A percentile compares a stretch with the other conserved stretches of the same genome.
These are phyloP conservation scores for Cinnamomum micranthum DNA, from an alignment of 164 flowering plant species.

Conservation along the genomic window DNA sequence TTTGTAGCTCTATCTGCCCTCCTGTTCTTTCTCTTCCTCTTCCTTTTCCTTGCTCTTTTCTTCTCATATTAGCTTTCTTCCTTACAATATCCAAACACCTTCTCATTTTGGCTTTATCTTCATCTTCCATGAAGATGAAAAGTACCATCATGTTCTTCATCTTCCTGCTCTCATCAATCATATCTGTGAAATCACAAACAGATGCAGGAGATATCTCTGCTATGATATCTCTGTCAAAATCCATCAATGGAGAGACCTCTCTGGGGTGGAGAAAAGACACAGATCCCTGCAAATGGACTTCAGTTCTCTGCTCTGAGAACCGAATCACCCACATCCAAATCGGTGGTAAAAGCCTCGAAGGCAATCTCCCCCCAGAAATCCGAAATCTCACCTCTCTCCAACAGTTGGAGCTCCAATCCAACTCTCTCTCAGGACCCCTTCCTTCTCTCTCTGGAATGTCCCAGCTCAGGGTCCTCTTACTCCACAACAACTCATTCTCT, in stretches of 20 bases:
- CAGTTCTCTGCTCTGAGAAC: constrained; percentile 44
- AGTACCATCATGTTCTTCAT: background rate
- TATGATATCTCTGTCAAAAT: constrained; percentile 1
- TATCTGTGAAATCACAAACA: background rate
- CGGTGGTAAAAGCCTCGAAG: constrained; percentile 45
- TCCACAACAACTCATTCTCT: constrained; percentile 54
- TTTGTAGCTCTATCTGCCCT: too few species aligned
- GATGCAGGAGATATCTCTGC: background rate
- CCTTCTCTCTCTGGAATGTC: constrained; percentile 60
- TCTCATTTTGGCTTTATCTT: too few species aligned
- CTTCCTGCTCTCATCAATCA: background rate
- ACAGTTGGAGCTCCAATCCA: constrained; percentile 65
- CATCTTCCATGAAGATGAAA: too few species aligned
- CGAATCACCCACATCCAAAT: constrained; percentile 75
- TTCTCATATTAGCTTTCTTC: too few species aligned
- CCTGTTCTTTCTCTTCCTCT: too few species aligned
- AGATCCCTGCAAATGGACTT: constrained; percentile 68
- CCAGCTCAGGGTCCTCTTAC: constrained; percentile 50
- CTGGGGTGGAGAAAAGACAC: constrained; percentile 13
- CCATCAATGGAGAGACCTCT: background rate
- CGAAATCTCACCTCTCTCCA: constrained; percentile 42
- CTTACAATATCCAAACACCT: too few species aligned
- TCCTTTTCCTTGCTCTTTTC: too few species aligned
- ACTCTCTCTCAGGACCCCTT: constrained; percentile 64
- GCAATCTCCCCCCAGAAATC: constrained; percentile 53